These are phyloP conservation scores for Aphanomyces astaci DNA, from an alignment of 352 stramenopile genomes.

Conservation along the genomic window DNA sequence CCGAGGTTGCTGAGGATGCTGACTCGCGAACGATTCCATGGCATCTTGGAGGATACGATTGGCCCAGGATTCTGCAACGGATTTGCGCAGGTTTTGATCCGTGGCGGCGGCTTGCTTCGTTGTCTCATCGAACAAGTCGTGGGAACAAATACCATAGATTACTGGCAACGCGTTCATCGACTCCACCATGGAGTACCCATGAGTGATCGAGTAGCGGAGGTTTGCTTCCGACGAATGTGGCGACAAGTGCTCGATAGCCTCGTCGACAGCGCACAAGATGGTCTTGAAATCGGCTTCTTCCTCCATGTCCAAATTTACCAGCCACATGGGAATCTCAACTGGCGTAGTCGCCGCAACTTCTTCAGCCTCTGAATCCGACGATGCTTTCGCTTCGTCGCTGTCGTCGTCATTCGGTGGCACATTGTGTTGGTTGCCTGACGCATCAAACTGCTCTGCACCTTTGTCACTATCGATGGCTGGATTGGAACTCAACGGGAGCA, in stretches of 20 bases:
- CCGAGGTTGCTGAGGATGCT: neutral
- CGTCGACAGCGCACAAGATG: neutral
- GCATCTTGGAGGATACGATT: neutral
- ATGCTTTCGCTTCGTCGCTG: neutral
- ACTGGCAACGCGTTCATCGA: neutral
- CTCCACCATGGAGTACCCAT: neutral
- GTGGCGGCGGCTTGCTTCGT: neutral
- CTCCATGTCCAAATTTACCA: neutral
- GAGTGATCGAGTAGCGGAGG: neutral
- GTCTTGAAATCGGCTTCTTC: neutral
- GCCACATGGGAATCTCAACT: slow-evolving; percentile 7
- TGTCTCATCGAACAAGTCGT: neutral
- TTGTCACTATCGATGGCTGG: no score
- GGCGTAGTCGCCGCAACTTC: neutral
- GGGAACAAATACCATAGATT: neutral
- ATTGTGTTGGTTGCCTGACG: no score
- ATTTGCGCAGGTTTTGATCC: neutral
- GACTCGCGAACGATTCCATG: neutral
- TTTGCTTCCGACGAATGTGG: neutral
- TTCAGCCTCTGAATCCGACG: neutral
- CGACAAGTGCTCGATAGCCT: neutral
- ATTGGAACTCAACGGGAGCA: no score
- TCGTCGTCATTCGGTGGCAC: no score
- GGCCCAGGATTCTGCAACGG: neutral
- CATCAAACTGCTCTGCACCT: no score